Evolutionary conservation across 2,329 filamentous ascomycete genomes (phyloP), one percentile per base, ranked within the genome.

Genomic region (Fusarium buxicola): DNA sequence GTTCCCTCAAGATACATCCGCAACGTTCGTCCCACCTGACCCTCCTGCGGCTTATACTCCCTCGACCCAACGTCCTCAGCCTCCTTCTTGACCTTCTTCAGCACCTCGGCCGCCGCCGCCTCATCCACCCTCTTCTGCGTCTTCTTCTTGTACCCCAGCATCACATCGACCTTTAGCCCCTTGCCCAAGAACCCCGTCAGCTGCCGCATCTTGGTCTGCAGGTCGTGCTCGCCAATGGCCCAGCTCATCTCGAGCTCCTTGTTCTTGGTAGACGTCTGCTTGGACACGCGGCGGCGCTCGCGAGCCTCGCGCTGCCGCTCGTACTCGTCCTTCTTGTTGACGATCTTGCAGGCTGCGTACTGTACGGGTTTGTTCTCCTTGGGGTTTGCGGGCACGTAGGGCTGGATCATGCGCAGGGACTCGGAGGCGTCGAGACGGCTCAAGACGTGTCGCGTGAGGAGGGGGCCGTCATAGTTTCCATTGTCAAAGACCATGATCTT

Each of bases 231-330:
- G 59, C 88, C 88, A 70, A 96, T 96, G 30, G 89, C 88, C 94
- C 94, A 98, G 75, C 92, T 94, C 69, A 98, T 69, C 78, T 97
- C 94, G n/a, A 97, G 76, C 72, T 89, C 89, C 79, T 97, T 97
- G 13, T 76, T 73, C 64, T 80, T 82, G 31, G 78, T 58, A 64
- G 75, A 74, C 60, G 77, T 71, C 68, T 69, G 66, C 56, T 79
- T 77, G 40, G 80, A 79, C 64, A 73, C 80, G 68, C 77, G 75
- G 60, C 79, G 78, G 63, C 77, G 79, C 59, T 81, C 76, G 60
- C 81, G 81, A 36, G 74, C 65, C 45, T 75, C 73, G 64, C 80
- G 75, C 58, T 77, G 75, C 49, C 73, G 75, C 76, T 66, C 80
- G 69, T 72, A 80, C 50, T 84, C 77, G 2, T 80, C 83, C 40